Evolutionary conservation across 1,284 basidiomycete species (phyloP), one percentile per base, ranked within the genome.

Genomic region (Malassezia sp.): DNA sequence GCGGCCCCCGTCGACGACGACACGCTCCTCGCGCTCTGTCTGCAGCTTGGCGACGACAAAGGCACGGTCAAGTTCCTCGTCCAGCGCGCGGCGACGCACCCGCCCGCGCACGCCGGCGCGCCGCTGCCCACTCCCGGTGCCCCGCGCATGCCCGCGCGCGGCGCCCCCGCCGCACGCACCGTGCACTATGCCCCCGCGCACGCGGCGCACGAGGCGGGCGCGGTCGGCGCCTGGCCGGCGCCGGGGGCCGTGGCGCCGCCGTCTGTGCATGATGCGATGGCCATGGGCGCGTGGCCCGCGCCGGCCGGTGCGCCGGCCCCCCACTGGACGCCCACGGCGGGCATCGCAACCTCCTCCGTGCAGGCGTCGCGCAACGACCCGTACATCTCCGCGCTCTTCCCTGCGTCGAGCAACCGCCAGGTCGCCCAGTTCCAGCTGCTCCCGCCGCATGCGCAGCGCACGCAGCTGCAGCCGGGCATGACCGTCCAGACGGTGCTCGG

Each of bases 21-120:
- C 43, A 56, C 54, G 6, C 53, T 70, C 22, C 55, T 67, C 17
- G 63, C 63, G 6, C 41, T 67, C 10, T 70, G 67, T 27, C 52
- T 63, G n/a, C 57, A 64, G 46, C 45, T 61, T 38, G 67, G 67
- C 29, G 67, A 70, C 40, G 60, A 68, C 30, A 60, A 55, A 18
- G 67, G 67, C 49, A 62, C 57, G 1, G 54, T 70, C 49, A 70
- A 70, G 40, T 70, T 70, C 35, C 49, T 64, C 32, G 55, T 70
- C 12, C 52, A 61, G 31, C n/a, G 2, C 24, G 9, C 10, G 5
- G 4, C 17, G 20, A 35, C 28, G 18, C 10, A 30, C 29, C 26
- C 6, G 6, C 26, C 7, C 26, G 26, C 26, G 6, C 26, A 11
- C 4, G 26, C 26, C 35, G 33, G 10, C 15, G 20, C 8, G 12